Evolutionary conservation across 225 moss, liverwort and hornwort genomes (phyloP).

Genomic region (Antitrichia curtipendula): DNA sequence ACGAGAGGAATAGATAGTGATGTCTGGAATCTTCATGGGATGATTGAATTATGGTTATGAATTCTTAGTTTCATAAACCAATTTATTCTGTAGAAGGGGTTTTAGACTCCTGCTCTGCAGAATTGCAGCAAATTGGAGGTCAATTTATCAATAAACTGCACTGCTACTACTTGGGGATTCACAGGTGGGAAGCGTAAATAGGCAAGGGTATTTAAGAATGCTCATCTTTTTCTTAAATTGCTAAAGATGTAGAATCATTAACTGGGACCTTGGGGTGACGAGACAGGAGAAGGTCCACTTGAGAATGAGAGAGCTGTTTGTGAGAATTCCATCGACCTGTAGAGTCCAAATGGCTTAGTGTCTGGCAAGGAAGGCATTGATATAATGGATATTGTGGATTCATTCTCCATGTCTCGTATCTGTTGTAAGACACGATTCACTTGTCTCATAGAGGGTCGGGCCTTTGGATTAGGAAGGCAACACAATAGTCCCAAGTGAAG

Average conservation of each 20-base stretch:
- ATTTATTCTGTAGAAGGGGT: neutral
- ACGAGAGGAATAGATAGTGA: rapidly evolving
- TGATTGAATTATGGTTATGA: neutral
- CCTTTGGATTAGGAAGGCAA: neutral
- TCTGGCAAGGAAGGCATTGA: neutral
- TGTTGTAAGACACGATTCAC: neutral
- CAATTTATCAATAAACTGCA: neutral
- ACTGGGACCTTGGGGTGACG: neutral
- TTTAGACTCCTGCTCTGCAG: neutral
- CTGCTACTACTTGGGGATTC: neutral
- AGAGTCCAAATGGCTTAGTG: neutral
- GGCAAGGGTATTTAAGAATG: neutral
- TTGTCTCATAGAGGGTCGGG: neutral
- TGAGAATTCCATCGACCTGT: neutral
- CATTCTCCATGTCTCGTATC: neutral
- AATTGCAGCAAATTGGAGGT: neutral
- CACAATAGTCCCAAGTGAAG: neutral
- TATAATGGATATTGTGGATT: neutral
- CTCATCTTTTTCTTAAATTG: neutral
- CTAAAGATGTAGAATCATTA: neutral
- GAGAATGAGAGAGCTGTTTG: neutral
- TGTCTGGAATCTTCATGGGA: neutral
- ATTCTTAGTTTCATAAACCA: neutral
- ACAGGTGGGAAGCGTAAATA: neutral
- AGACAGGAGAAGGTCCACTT: neutral